Evolutionary conservation across 139 green algal species (phyloP).

Genomic region (Micromonas pusilla): DNA sequence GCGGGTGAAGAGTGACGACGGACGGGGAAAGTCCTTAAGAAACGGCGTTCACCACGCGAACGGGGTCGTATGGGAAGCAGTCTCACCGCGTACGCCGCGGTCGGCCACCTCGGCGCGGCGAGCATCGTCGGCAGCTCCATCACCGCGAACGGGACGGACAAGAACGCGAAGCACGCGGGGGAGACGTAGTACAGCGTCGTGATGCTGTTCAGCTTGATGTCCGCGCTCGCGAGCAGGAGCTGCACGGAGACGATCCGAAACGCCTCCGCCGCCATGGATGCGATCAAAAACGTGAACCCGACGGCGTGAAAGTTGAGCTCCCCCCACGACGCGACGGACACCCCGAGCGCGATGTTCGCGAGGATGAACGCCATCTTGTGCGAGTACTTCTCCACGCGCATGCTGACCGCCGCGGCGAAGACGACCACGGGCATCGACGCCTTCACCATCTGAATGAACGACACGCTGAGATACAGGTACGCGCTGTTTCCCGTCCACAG

Average conservation of each 20-base stretch:
- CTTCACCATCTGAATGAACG: conserved; percentile 99
- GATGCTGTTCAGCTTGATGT: conserved; percentile 77
- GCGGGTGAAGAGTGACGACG: no score
- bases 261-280: conserved; percentile 72
- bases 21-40: no score
- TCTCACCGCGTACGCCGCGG: background rate
- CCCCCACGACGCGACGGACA: conserved; percentile 56
- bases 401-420: conserved; percentile 55
- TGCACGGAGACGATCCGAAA: conserved; percentile 53
- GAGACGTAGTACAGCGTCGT: conserved; percentile 85
- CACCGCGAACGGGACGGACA: conserved; percentile 62
- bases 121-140: conserved; percentile 41
- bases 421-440: conserved; percentile 77
- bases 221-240: conserved; percentile 79
- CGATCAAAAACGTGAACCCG: conserved; percentile 84
- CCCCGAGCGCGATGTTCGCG: conserved; percentile 75
- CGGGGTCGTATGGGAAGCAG: no score
- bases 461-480: conserved; percentile 94
- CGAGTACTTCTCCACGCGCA: conserved; percentile 74
- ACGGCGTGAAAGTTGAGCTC: conserved; percentile 75
- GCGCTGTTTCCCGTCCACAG: conserved; percentile 93
- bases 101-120: no score
- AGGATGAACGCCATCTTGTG: conserved; percentile 66
- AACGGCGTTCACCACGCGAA: no score
- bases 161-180: conserved; percentile 64